Evolutionary conservation across 164 flowering plant genomes (phyloP), one percentile per base, ranked within the genome.

Genomic region (Dillenia turbinata): DNA sequence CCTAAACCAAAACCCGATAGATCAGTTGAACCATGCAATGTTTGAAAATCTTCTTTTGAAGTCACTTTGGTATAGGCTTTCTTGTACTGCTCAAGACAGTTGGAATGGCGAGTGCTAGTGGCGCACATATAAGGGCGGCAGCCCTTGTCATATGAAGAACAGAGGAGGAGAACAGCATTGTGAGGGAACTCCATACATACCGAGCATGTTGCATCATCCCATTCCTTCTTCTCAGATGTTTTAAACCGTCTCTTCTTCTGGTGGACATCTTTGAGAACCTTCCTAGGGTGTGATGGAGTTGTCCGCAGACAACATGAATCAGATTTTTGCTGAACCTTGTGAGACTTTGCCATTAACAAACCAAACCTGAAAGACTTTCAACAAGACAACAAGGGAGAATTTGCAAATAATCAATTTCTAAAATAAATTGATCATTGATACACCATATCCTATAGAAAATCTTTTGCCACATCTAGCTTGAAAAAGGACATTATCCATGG

Each of bases 121-220:
- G 80, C 91, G 60, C 91, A 86, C 91, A 86, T 86, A 66, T 82
- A 83, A 47, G 91, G 91, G 14, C 85, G 86, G 63, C 91, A 86
- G 44, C 91, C 91, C 77, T 86, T 82, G 74, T 82, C 81, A 56
- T 86, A 79, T 10, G 88, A 86, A 10, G 91, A 86, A 65, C 91
- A 86, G 19, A 86, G 86, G 54, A 86, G 85, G 53, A 86, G 88
- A 48, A 86, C 91, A 45, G 86, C 88, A 73, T 83, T 86, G 65
- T 86, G 91, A 12, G 91, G 91, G 63, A 57, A 82, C 66, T 86
- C 91, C 81, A 86, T 79, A 73, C 91, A 86, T 40, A 86, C 91
- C 0, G 88, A 83, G 71, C 91, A 86, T 8, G 72, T 80, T 14
- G 81, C 82, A 70, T 79, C 83, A 59, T 80, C 83, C 91, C 91